These are phyloP conservation scores for Pilatotrama ljubarskyi DNA, from an alignment of 768 basidiomycete species.

Conservation along the genomic window DNA sequence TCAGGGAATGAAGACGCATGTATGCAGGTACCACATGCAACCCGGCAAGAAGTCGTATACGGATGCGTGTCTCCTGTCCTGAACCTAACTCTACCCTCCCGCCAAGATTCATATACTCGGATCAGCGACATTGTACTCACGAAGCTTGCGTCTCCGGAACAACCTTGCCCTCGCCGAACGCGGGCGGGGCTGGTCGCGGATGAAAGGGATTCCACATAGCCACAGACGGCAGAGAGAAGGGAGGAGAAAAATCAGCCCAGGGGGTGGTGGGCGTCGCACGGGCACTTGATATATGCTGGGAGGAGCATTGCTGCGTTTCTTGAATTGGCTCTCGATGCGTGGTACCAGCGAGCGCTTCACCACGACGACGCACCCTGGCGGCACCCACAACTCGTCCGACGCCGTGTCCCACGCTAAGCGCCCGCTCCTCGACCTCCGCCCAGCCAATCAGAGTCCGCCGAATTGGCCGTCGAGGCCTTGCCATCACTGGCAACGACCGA, in stretches of 20 bases:
- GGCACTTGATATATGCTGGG: not conserved
- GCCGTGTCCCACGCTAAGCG: too few species aligned
- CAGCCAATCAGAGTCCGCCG: not conserved
- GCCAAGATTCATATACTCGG: not conserved
- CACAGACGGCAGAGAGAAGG: not conserved
- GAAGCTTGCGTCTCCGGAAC: slow-evolving; percentile 42
- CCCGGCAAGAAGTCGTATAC: too few species aligned
- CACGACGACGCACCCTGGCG: not conserved
- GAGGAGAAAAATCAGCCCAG: not conserved
- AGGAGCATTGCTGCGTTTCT: not conserved
- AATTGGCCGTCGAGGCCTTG: not conserved
- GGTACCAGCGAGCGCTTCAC: not conserved
- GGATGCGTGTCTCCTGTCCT: too few species aligned
- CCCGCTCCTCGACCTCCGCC: too few species aligned
- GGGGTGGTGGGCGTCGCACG: not conserved
- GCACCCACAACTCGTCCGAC: not conserved
- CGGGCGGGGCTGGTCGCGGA: slow-evolving; percentile 49
- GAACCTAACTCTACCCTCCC: not conserved
- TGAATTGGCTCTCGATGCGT: not conserved
- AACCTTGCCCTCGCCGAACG: slow-evolving; percentile 46
- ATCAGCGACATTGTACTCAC: slow-evolving; percentile 25
- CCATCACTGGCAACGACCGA: not conserved
- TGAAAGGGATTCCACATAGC: slow-evolving; percentile 39
- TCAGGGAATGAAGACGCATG: not conserved
- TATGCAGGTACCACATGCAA: too few species aligned